These are phyloP conservation scores for Penicillium verhagenii DNA, from an alignment of 495 filamentous ascomycete species.

Conservation along the genomic window DNA sequence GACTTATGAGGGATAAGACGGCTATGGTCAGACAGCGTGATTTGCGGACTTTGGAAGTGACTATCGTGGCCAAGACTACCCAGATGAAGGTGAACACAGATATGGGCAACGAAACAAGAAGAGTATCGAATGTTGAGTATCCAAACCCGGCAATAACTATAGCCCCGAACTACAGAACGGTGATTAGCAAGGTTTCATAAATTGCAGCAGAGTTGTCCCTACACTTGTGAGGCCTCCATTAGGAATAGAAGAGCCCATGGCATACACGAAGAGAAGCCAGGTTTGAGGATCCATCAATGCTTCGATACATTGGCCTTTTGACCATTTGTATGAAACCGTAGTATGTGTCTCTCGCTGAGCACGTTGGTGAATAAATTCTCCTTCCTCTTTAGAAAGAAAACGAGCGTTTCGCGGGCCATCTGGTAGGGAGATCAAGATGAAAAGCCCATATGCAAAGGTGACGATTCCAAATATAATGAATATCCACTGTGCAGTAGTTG, in stretches of 20 bases:
- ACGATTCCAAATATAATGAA: conserved; percentile 23
- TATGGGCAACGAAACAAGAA: conserved; percentile 7
- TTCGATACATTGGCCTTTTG: conserved; percentile 49
- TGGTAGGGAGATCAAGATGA: conserved; percentile 44
- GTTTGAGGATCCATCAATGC: conserved; percentile 42
- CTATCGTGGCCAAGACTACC: too few relatives aligned
- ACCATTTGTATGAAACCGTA: conserved; percentile 40
- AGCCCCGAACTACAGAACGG: too few relatives aligned
- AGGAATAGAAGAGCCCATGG: conserved; percentile 12
- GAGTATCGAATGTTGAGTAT: conserved; percentile 9
- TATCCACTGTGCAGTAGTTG: too few relatives aligned
- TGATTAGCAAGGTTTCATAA: too few relatives aligned
- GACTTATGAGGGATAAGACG: too few relatives aligned
- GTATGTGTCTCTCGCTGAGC: conserved; percentile 34
- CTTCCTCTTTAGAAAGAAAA: conserved; percentile 43
- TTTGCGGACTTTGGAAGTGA: too few relatives aligned
- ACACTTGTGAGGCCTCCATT: conserved; percentile 33
- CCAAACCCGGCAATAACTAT: conserved; percentile 10
- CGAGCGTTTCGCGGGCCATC: conserved; percentile 45
- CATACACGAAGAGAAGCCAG: conserved; percentile 15
- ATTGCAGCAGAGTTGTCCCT: too few relatives aligned
- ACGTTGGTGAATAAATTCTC: conserved; percentile 25
- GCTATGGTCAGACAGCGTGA: too few relatives aligned
- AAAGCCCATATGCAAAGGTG: conserved; percentile 27
- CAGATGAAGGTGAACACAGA: conserved; percentile 2